Percentiles rank a stretch among this genome's conserved stretches.
Evolutionary conservation across 345 rosid species (phyloP).

Genomic region (Crucihimalaya himalaica): DNA sequence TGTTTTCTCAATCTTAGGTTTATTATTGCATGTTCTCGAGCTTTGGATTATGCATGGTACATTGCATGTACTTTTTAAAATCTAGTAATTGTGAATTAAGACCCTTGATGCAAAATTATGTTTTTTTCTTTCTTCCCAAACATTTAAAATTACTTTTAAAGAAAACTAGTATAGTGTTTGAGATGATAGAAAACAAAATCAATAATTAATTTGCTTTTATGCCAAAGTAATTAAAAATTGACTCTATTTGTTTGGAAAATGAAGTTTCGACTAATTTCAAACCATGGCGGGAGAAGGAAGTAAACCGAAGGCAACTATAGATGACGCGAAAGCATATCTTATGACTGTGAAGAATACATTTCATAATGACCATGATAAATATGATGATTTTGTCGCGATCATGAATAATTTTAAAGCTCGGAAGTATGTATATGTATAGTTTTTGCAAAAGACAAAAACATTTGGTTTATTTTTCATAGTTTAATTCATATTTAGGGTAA

Average conservation of each 20-base stretch:
- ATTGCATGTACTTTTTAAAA: background rate
- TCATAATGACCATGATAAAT: background rate
- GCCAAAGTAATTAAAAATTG: too few species aligned
- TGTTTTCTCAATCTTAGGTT: background rate
- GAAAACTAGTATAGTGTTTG: too few species aligned
- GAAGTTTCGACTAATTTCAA: background rate
- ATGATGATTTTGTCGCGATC: background rate
- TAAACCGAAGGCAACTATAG: background rate
- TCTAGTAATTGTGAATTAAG: background rate
- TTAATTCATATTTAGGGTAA: background rate
- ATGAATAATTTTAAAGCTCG: background rate
- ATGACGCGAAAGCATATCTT: conserved; percentile 12
- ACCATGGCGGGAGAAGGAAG: conserved; percentile 5
- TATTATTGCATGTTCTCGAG: background rate
- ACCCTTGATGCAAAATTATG: background rate
- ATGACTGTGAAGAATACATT: background rate
- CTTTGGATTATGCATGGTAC: background rate
- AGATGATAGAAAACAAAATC: background rate
- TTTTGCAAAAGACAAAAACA: background rate
- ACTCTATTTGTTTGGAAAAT: background rate
- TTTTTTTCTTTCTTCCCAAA: background rate
- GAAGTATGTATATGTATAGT: background rate
- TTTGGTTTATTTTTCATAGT: background rate
- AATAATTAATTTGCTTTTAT: background rate
- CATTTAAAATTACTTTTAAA: background rate